phyloP scores from a whole-genome alignment of 2,329 filamentous ascomycete genomes.

The Arthrocladium fulminans region DNA sequence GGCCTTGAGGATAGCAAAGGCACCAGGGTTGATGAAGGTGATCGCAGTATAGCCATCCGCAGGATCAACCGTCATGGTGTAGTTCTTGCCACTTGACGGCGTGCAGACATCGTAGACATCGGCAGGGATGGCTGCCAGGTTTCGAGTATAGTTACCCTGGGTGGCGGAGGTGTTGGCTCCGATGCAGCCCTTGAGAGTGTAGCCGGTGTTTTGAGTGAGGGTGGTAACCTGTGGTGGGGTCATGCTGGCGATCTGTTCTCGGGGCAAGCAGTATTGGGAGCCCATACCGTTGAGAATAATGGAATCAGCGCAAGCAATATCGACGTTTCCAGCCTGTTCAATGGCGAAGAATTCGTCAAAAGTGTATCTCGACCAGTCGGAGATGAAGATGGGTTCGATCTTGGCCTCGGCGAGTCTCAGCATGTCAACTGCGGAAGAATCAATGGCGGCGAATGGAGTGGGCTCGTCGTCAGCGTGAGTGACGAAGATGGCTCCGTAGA shows the following conservation, averaged over 20 bases:
- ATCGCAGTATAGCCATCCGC: constrained; percentile 29
- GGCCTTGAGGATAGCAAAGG: constrained; percentile 27
- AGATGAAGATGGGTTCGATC: constrained; percentile 43
- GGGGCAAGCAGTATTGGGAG: constrained; percentile 43
- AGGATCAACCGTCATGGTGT: constrained; percentile 28
- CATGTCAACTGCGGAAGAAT: constrained; percentile 31
- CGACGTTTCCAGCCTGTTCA: constrained; percentile 26
- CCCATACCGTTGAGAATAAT: constrained; percentile 56
- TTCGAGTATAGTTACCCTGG: constrained; percentile 29
- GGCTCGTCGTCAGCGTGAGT: constrained; percentile 28
- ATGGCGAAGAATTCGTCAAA: constrained; percentile 37
- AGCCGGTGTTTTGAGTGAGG: constrained; percentile 22
- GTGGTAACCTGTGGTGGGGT: constrained; percentile 26
- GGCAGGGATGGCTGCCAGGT: constrained; percentile 35
- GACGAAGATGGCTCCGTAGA: constrained; percentile 59
- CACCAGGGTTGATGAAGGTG: constrained; percentile 32
- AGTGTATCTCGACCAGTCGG: constrained; percentile 49
- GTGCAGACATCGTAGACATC: constrained; percentile 34
- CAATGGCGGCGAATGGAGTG: constrained; percentile 45
- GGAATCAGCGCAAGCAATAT: constrained; percentile 50
- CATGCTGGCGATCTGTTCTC: constrained; percentile 36
- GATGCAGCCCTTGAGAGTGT: constrained; percentile 30
- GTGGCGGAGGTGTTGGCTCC: constrained; percentile 22
- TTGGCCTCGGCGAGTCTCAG: constrained; percentile 44
- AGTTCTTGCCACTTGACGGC: constrained; percentile 15